Evolutionary conservation across 2,329 filamentous ascomycete species (phyloP), one percentile per base, ranked within the genome.

Genomic region (Aureobasidium zeae): DNA sequence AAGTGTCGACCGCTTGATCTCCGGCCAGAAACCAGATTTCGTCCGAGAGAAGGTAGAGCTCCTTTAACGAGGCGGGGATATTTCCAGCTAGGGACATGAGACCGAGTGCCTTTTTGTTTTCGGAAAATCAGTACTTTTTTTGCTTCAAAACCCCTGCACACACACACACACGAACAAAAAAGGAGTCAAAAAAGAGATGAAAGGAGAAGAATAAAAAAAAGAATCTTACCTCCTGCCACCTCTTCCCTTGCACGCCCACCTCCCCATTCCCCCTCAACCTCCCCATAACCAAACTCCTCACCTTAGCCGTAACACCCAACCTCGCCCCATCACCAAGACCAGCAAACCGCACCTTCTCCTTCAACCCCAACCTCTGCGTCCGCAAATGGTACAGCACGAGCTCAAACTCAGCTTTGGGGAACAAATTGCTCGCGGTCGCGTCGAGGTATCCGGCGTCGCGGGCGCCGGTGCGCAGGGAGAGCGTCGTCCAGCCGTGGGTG

Each of bases 11-110:
- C 16, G 80, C 75, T 16, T 67, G 71, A 62, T 96, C 91, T 38
- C 86, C 86, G 0, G 89, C 77, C 3, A 94, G 76, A 57, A 83
- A 87, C 73, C 83, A 85, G 39, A 98, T 93, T 62, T 98, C 91
- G 61, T 95, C 89, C n/a, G 83, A 76, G 4, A 98, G 76, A 37
- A 75, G 70, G 30, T 83, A 79, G 3, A 98, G 75, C 65, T 96
- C 91, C 32, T 73, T 73, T 3, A 95, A 60, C 0, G 87, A 88
- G 7, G 77, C 66, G 0, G 86, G 77, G 24, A 93, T 73, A 61
- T 89, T 83, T 48, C 73, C 76, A 0, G 86, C 84, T 46, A 93
- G 80, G 4, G 87, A 86, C 84, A 95, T 94, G 49, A 94, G 70
- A 3, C 86, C 87, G 2, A 96, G 72, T 32, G 89, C 91, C 83